phyloP scores from a whole-genome alignment of 257 asterid species.

The Solanum bulbocastanum region DNA sequence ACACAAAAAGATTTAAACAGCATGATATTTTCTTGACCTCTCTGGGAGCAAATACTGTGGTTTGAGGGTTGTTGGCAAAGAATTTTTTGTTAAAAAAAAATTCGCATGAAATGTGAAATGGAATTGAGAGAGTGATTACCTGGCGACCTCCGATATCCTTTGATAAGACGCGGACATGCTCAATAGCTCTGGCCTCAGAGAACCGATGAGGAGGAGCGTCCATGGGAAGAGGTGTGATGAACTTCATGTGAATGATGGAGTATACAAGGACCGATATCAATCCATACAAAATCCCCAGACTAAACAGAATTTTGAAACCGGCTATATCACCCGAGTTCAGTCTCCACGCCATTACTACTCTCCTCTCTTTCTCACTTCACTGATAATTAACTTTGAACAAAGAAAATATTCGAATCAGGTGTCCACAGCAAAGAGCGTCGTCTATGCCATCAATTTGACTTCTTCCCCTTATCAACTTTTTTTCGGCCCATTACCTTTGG shows the following conservation, averaged over 20 bases:
- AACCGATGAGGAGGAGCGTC: constrained; percentile 88
- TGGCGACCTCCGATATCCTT: constrained; percentile 92
- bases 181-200: constrained; percentile 86
- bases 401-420: neutral
- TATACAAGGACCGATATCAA: constrained; percentile 34
- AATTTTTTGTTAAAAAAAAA: neutral
- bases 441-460: neutral
- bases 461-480: neutral
- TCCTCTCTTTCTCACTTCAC: neutral
- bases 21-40: neutral
- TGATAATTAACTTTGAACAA: neutral
- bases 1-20: neutral
- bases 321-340: constrained; percentile 54
- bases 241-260: constrained; percentile 58
- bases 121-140: constrained; percentile 20
- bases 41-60: neutral
- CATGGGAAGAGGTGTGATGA: constrained; percentile 61
- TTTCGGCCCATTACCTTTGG: neutral
- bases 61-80: neutral
- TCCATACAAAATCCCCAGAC: constrained; percentile 46
- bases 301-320: constrained; percentile 57
- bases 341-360: constrained; percentile 8
- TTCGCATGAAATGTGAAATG: neutral
- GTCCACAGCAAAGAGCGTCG: neutral
- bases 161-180: constrained; percentile 87